Base-by-base conservation (phyloP, 169 alveolate species). In the Eimeria praecox region DNA sequence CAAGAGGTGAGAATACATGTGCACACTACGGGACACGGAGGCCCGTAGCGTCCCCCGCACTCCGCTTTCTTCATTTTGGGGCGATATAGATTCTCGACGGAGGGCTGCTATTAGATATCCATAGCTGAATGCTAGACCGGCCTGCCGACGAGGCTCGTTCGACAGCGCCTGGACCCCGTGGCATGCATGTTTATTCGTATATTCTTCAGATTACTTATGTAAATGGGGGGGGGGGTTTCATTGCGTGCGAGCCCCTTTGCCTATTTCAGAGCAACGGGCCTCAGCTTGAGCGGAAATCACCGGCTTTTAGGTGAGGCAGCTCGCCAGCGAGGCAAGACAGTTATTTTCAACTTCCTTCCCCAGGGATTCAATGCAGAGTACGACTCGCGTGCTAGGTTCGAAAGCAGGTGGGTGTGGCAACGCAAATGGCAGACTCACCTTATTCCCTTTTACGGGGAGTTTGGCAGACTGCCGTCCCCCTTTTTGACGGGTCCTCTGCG, bases 221-320 rank as follows among this genome's bases (percentile, higher is more conserved):
- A 22, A 10, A 3, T 22, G 52, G 2, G 33, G 42, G 1, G 52
- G 2, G 33, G 42, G 1, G 18, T 38, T 73, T 22, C 33, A 2
- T 38, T 18, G 10, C 44, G 78, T 73, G 83, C 54, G 52, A 4
- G 54, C 33, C 33, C 83, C 1, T 73, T 4, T 38, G 54, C 83
- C 22, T 73, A n/a, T 14, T 69, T 71, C 96, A 93, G 96, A 49
- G 96, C 96, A 5, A 54, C 94, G 35, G 96, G 96, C 62, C 89
- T 93, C 64, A 33, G 89, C 33, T 94, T 93, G 0, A 52, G 94
- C 64, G 80, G 49, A 38, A 49, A 75, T 20, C 96, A 93, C 82
- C 77, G 69, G 66, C 96, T 93, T 18, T 44, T 93, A 44, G 96
- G 96, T 12, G 94, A 83, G 69, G 96, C 96, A 0, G 75, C 80